Evolutionary conservation across 1,284 basidiomycete species (phyloP).

Genomic region (Melanopsichium pennsylvanicum): DNA sequence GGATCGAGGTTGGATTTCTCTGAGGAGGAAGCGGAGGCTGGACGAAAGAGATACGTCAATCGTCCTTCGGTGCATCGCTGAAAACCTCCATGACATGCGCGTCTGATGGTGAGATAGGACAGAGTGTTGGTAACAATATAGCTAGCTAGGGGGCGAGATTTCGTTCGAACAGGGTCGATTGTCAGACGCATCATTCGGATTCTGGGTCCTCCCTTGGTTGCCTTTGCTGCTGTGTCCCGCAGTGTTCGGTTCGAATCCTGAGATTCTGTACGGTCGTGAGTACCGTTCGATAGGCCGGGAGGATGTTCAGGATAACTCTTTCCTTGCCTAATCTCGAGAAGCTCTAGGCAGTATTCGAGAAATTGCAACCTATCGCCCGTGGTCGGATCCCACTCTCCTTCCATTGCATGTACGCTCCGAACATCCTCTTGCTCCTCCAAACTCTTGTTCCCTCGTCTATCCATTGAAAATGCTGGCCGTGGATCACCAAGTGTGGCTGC

Average conservation of each 20-base stretch:
- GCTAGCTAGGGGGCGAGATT: constrained; percentile 36
- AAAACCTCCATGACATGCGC: constrained; percentile 40
- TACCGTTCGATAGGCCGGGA: background rate
- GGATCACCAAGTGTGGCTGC: constrained; percentile 11
- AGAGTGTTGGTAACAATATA: constrained; percentile 39
- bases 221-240: constrained; percentile 2
- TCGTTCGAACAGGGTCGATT: constrained; percentile 59
- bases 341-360: constrained; percentile 49
- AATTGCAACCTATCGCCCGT: constrained; percentile 47
- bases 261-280: background rate
- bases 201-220: constrained; percentile 5
- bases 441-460: background rate
- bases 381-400: constrained; percentile 47
- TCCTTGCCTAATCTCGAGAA: constrained; percentile 61
- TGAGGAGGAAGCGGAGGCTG: constrained; percentile 19
- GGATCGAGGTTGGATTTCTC: constrained; percentile 1
- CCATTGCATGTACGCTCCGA: constrained; percentile 10
- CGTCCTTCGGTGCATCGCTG: constrained; percentile 29
- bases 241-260: constrained; percentile 1
- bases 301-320: constrained; percentile 38
- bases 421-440: constrained; percentile 40
- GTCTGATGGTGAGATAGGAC: constrained; percentile 25
- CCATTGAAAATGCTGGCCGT: constrained; percentile 1
- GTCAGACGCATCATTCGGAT: constrained; percentile 60
- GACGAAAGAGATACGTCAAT: constrained; percentile 54